Evolutionary conservation across 2,329 filamentous ascomycete genomes (phyloP), one percentile per base, ranked within the genome.

Genomic region (Arachnomyces sp.): DNA sequence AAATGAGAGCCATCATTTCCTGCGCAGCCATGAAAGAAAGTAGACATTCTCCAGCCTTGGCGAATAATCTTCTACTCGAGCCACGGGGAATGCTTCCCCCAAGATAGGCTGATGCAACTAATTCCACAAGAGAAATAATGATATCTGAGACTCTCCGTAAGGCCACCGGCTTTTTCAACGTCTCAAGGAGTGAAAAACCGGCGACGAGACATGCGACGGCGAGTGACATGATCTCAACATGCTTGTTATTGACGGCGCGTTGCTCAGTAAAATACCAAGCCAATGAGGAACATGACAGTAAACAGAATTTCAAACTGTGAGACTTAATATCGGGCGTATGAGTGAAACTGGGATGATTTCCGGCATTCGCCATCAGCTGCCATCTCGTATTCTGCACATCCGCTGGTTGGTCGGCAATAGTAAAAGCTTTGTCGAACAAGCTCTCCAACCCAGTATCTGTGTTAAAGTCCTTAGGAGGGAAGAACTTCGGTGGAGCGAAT

Each of bases 401-500:
- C 50, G 40, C 59, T 54, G 51, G 62, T 16, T 51, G 44, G 36
- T 59, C 54, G 25, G 44, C 44, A n/a, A 64, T 48, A 30, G 57
- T 65, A 40, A 71, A 71, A 3, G 67, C 58, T 18, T 56, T 56
- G 35, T 67, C 63, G 49, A 72, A 70, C 16, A 71, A 49, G 31
- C 52, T 60, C 49, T 72, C 68, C 8, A 72, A 49, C 6, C 67
- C 68, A 17, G 68, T 71, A 17, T 67, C 64, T 14, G 59, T 56
- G 34, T 54, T 52, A 45, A 60, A 54, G 42, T 68, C 64, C 43
- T 59, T 56, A 30, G 48, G 51, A 3, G 65, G 63, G 38, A 71
- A 71, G 49, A 71, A 70, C 31, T 50, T 67, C 3, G 67, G 67
- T 4, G 60, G 57, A n/a, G 63, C 62, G 43, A 72, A n/a, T n/a